Evolutionary conservation across 805 yeast genomes (phyloP), one percentile per base, ranked within the genome.

Genomic region (baker's yeast (Saccharomyces cerevisiae)): DNA sequence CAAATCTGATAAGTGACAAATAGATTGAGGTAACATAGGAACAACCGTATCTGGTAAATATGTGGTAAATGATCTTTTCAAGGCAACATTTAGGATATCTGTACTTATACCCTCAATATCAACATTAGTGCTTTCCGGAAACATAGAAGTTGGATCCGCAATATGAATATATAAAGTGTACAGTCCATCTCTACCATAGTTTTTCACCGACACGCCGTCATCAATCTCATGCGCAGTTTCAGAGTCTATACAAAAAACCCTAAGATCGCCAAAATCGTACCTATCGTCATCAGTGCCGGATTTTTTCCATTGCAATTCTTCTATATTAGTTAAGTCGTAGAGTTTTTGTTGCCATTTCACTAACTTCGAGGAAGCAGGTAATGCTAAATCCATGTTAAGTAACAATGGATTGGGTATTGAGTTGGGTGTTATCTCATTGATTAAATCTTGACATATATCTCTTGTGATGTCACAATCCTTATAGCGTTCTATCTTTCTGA

Each of bases 221-320:
- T 92, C 99, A 55, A 94, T 86, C 68, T 94, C 98, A 60, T 85
- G 85, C 0, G 98, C 96, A 46, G 76, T 77, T 3, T 74, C 80
- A 2, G 85, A 77, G 70, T 94, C 99, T 55, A 92, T 89, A 70
- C 97, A 90, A 66, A 82, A 92, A 1, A 90, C 83, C 0, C 80
- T 77, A 11, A 78, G 63, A 48, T 76, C 70, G 0, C 70, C 69
- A 58, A 76, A 79, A 28, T 75, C 75, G n/a, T 85, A 70, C 24
- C 66, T 52, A 1, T 32, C 49, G 43, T 65, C 64, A 14, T 30
- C 59, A 68, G 69, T 49, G 78, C 73, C 53, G 77, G 79, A 28
- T 72, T 47, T 51, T 77, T 76, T 0, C 80, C 68, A 62, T 55
- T 4, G 82, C 77, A 1, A 76, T n/a, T 28, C 31, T 36, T 49